Evolutionary conservation across 768 basidiomycete genomes (phyloP), one percentile per base, ranked within the genome.

Genomic region (Amanita fuliginea): DNA sequence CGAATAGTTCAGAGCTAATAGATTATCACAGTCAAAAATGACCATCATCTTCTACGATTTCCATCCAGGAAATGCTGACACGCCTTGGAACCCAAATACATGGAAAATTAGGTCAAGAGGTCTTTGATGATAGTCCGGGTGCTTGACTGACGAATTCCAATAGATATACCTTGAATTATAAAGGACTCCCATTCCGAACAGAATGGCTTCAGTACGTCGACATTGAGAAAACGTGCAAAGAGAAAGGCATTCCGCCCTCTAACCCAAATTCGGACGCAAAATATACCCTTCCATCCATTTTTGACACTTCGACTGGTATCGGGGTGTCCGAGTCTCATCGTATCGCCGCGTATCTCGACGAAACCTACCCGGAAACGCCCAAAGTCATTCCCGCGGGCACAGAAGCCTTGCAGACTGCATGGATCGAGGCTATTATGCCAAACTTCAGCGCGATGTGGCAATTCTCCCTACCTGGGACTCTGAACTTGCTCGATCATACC

Each of bases 41-140:
- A 41, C 35, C 6, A 67, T 71, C 51, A 60, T 57, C 16, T 59
- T 74, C 40, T 77, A 74, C 59, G 76, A 76, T 48, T 67, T 77
- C 36, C 67, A 70, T 18, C 63, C 65, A 32, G 61, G 55, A 35
- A 45, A 62, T 4, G 47, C 56, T 1, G 47, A 6, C 42, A 60
- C 57, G 3, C 61, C 66, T 6, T 75, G 70, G 67, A 70, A 71
- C 4, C 68, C 72, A 6, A 76, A 74, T 51, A 68, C 70, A 30
- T 73, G 68, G 69, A 74, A 71, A 56, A 59, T 61, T 10, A 56
- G 75, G 75, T 24, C 9, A 30, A 70, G 53, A 73, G 72, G 53
- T 73, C 67, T n/a, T 58, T 73, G 1, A 71, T 73, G 3, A 55
- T 63, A 30, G 67, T 74, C 40, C 54, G 9, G 11, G 6, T 10